Evolutionary conservation across 495 filamentous ascomycete species (phyloP).

Genomic region (Saxophila tyrrhenica): DNA sequence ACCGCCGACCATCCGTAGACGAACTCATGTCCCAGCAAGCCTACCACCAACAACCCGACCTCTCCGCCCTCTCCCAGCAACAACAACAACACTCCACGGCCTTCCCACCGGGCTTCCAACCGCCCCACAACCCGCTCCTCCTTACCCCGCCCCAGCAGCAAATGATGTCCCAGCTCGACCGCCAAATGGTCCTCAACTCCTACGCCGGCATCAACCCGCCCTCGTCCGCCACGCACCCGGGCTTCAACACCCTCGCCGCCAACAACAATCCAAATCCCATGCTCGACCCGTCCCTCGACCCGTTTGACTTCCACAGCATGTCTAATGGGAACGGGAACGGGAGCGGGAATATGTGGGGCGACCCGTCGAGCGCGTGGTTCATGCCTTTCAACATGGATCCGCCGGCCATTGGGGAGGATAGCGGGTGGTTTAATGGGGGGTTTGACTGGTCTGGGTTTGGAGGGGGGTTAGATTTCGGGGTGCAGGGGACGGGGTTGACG

Average conservation of each 20-base stretch:
- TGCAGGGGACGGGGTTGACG: neutral
- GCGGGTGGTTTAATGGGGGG: neutral
- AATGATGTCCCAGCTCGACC: slow-evolving; percentile 49
- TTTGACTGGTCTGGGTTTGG: neutral
- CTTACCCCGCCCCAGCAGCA: slow-evolving; percentile 27
- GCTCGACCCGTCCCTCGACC: slow-evolving; percentile 5
- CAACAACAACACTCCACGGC: slow-evolving; percentile 33
- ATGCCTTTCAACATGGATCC: slow-evolving; percentile 89
- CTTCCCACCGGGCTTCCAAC: slow-evolving; percentile 33
- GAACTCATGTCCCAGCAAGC: slow-evolving; percentile 12
- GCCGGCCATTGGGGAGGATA: slow-evolving; percentile 40
- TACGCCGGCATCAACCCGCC: slow-evolving; percentile 51
- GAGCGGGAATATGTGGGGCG: slow-evolving; percentile 7
- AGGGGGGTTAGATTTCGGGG: neutral
- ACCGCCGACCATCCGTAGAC: slow-evolving; percentile 7
- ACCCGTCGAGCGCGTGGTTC: slow-evolving; percentile 69
- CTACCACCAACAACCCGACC: slow-evolving; percentile 19
- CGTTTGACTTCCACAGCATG: slow-evolving; percentile 3
- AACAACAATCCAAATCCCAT: slow-evolving; percentile 6
- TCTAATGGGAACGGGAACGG: neutral
- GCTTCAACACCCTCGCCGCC: neutral
- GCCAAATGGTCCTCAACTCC: slow-evolving; percentile 67
- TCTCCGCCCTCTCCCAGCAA: neutral
- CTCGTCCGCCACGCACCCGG: neutral
- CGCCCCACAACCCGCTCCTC: slow-evolving; percentile 28